Evolutionary conservation across 495 filamentous ascomycete species (phyloP), one percentile per base, ranked within the genome.

Genomic region (Sphaerosporella brunnea): DNA sequence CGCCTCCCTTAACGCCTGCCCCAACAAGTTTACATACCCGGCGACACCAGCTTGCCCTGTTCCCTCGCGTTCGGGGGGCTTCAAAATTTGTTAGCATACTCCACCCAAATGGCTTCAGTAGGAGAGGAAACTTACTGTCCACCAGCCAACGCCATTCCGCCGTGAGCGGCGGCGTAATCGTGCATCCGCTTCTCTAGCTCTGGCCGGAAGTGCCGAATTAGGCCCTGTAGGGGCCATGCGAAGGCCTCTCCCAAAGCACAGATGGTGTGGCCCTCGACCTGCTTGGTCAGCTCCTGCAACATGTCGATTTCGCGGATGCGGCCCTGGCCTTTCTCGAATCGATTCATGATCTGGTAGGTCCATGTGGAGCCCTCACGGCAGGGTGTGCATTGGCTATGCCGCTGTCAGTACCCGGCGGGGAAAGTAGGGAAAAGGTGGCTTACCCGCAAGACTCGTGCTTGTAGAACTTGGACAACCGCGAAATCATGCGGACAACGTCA

Each of bases 251-350:
- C 90, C 50, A 97, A 69, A 63, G 90, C 90, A 67, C 90, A 97
- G 52, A 97, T 97, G 11, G 90, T 94, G 69, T 96, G 90, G 13
- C 90, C 90, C 69, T 97, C 90, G 42, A 97, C 90, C 68, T 96
- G 92, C 72, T 96, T 96, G 45, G 90, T 97, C 50, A 97, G 68
- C 70, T 97, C 90, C 69, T 96, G 90, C 51, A 97, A 73, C 90
- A 97, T 97, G 65, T 97, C 90, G 63, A 97, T 97, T 67, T 97
- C 90, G 34, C 90, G 69, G 63, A 78, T 78, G 42, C 84, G 75
- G 44, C 80, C 90, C 61, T 82, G 73, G 46, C 90, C 90, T 64
- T 78, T 81, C 72, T 93, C 83, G 57, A 97, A 86, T 43, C 90
- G 79, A 64, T 80, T 69, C 90, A 97, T 97, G 64, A 97, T 95